Percentiles rank a stretch among this genome's conserved stretches.
phyloP scores from a whole-genome alignment of 225 moss, liverwort and hornwort species.

The Ulota crispa region DNA sequence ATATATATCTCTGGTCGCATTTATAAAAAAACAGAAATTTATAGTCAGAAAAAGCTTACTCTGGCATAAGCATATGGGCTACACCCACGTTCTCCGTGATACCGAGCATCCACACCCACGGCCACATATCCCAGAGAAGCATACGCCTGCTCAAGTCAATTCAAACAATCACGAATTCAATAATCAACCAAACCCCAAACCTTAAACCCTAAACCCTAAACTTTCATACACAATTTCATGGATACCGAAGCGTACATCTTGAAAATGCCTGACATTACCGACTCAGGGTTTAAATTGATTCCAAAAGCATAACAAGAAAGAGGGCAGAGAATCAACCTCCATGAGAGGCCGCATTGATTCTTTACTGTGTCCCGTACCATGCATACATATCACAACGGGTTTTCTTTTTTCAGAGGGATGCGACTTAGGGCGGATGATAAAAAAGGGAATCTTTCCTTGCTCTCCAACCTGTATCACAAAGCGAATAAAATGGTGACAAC shows the following conservation, averaged over 20 bases:
- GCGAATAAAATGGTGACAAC: conserved; percentile 5
- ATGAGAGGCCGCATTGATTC: conserved; percentile 69
- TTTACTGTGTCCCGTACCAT: conserved; percentile 68
- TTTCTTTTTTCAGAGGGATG: conserved; percentile 23
- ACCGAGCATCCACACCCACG: conserved; percentile 75
- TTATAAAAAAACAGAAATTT: background rate
- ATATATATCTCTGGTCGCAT: background rate
- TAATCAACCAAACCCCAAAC: background rate
- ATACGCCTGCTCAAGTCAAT: conserved; percentile 45
- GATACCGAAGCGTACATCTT: background rate
- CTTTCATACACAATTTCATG: background rate
- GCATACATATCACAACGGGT: conserved; percentile 77
- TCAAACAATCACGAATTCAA: background rate
- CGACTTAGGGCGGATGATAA: conserved; percentile 54
- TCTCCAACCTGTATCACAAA: conserved; percentile 58
- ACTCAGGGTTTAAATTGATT: background rate
- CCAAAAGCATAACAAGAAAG: background rate
- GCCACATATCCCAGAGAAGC: conserved; percentile 77
- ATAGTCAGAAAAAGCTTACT: conserved; percentile 37
- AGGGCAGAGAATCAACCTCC: conserved; percentile 43
- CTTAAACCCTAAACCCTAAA: no score
- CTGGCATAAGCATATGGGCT: conserved; percentile 57
- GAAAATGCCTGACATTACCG: background rate
- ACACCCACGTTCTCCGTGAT: conserved; percentile 81
- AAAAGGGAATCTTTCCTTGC: conserved; percentile 82